Base-by-base conservation (phyloP, 1,139 yeast species). In the Ashbya aceris region DNA sequence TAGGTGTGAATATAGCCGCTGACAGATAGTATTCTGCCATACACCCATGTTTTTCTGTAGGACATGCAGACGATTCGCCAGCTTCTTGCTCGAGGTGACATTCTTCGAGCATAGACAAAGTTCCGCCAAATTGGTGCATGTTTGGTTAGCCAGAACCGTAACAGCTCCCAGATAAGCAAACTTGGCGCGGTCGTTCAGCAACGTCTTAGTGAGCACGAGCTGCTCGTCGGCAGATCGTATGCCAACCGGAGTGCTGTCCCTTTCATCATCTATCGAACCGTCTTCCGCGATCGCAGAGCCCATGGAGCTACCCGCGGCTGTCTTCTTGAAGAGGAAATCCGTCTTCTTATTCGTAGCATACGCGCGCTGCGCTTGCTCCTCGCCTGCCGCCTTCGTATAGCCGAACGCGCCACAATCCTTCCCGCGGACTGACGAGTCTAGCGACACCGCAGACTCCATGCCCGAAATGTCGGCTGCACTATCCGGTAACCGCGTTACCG, bases 151-250 rank as follows among this genome's bases (percentile, higher is more conserved):
- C 6, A 83, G 72, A 31, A 93, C 71, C 52, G 84, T 82, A 14
- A 83, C 78, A 9, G 91, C 70, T 0, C 96, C 98, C 5, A 84
- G 83, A 56, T 93, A 93, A 3, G 97, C 97, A 51, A 89, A 83
- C 53, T 85, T 80, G 58, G 93, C 96, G 14, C 82, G 70, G 23
- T 86, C 97, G 2, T 79, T 72, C 27, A 93, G 70, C 77, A 93
- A 76, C 27, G 77, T 74, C 58, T 83, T 86, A 5, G 97, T 91
- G 1, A 91, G 74, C 45, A 78, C 77, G 47, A 91, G 66, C 44
- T 89, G 93, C 37, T 78, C 77, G n/a, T 11, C 26, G 7, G 40
- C 33, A 17, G 37, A 34, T 34, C 37, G n/a, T 9, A 23, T 29
- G 11, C 29, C 10, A 17, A 23, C 13, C 3, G 37, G 29, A 8